phyloP scores from a whole-genome alignment of 805 yeast genomes.

The Candida xyloterini region DNA sequence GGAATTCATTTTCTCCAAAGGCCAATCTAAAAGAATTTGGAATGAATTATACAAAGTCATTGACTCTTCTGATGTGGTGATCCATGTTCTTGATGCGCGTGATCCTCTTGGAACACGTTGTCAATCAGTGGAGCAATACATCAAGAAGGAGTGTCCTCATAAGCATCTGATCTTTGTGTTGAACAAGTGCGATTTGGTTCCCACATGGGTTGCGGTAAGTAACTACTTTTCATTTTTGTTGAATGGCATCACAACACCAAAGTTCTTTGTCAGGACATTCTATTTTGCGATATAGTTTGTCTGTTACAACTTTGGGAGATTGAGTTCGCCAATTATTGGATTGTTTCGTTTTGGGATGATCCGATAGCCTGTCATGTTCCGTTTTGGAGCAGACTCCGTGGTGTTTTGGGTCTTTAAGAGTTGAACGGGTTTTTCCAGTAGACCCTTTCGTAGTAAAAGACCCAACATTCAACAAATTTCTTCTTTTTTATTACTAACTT shows the following conservation, averaged over 20 bases:
- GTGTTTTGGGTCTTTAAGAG: slow-evolving; percentile 68
- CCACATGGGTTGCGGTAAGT: slow-evolving; percentile 99
- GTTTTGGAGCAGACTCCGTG: slow-evolving; percentile 43
- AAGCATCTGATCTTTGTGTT: slow-evolving; percentile 91
- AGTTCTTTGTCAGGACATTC: slow-evolving; percentile 81
- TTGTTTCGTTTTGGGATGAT: slow-evolving; percentile 47
- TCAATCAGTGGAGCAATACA: slow-evolving; percentile 87
- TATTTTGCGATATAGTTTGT: slow-evolving; percentile 48
- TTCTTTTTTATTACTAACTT: slow-evolving; percentile 13
- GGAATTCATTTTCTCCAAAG: slow-evolving; percentile 93
- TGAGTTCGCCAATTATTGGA: slow-evolving; percentile 54
- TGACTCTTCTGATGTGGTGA: slow-evolving; percentile 95
- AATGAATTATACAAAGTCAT: slow-evolving; percentile 95
- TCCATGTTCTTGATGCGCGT: slow-evolving; percentile 95
- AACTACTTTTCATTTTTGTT: slow-evolving; percentile 18
- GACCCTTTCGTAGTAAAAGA: slow-evolving; percentile 82
- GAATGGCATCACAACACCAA: slow-evolving; percentile 47
- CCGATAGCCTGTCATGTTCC: slow-evolving; percentile 28
- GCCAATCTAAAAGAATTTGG: slow-evolving; percentile 98
- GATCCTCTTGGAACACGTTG: slow-evolving; percentile 97
- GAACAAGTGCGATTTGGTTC: slow-evolving; percentile 97
- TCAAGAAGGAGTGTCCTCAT: slow-evolving; percentile 91
- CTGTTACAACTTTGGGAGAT: slow-evolving; percentile 99
- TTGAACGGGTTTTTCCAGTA: slow-evolving; percentile 50
- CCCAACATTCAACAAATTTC: slow-evolving; percentile 51